Evolutionary conservation across 768 basidiomycete species (phyloP).

Genomic region (Serendipita sp.): DNA sequence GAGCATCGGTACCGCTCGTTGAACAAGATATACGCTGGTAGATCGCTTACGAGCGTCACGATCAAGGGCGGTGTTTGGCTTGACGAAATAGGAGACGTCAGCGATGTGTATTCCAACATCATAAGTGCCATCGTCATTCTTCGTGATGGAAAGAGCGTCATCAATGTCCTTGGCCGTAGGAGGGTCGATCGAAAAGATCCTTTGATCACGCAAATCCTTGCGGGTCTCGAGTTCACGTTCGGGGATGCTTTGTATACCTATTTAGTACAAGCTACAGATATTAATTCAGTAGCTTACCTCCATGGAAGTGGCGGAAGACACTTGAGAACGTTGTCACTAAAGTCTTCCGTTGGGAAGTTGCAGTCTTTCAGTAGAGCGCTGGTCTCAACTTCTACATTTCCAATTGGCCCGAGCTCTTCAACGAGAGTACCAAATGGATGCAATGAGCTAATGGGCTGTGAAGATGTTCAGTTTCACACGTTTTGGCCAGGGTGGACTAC

Average conservation of each 20-base stretch:
- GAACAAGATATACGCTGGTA: slow-evolving; percentile 92
- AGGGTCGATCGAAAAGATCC: slow-evolving; percentile 91
- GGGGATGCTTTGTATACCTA: slow-evolving; percentile 42
- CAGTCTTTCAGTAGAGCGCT: slow-evolving; percentile 95
- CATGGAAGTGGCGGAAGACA: slow-evolving; percentile 93
- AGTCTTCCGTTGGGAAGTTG: slow-evolving; percentile 97
- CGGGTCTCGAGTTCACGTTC: slow-evolving; percentile 79
- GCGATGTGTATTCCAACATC: slow-evolving; percentile 92
- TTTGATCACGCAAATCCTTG: slow-evolving; percentile 69
- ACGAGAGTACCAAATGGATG: slow-evolving; percentile 98
- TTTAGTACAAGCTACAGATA: neutral
- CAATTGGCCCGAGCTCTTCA: slow-evolving; percentile 94
- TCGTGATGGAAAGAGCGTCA: slow-evolving; percentile 81
- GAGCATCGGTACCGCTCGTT: slow-evolving; percentile 92
- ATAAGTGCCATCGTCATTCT: slow-evolving; percentile 81
- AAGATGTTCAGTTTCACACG: slow-evolving; percentile 15
- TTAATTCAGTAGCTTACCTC: slow-evolving; percentile 41
- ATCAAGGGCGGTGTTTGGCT: slow-evolving; percentile 91
- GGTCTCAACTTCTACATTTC: slow-evolving; percentile 97
- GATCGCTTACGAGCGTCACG: slow-evolving; percentile 96
- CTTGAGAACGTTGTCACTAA: slow-evolving; percentile 85
- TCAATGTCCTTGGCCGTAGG: slow-evolving; percentile 80
- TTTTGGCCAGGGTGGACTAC: slow-evolving; percentile 22
- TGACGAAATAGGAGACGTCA: slow-evolving; percentile 90
- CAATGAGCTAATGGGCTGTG: slow-evolving; percentile 79